These are phyloP conservation scores for Trichoderma polysporum DNA, from an alignment of 2,329 filamentous ascomycete genomes.

Conservation along the genomic window DNA sequence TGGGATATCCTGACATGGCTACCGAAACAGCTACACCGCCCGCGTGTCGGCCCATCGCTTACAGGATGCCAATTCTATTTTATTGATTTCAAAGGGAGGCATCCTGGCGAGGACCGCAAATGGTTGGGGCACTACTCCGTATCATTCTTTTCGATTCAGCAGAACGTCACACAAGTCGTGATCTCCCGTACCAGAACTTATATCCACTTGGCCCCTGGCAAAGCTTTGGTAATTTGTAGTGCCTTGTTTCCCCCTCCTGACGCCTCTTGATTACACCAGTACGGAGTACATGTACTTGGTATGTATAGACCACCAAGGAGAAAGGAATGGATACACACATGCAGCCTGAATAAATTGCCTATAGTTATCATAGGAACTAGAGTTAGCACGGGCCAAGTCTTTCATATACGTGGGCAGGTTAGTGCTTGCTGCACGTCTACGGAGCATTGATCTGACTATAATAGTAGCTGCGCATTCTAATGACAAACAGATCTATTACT, in stretches of 20 bases:
- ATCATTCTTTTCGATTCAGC: neutral
- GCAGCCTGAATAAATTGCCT: neutral
- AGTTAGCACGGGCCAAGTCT: neutral
- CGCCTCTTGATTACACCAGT: neutral
- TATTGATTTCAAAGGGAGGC: neutral
- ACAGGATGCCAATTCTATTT: neutral
- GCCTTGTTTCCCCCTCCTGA: neutral
- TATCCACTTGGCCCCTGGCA: neutral
- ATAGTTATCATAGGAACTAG: neutral
- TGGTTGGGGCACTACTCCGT: neutral
- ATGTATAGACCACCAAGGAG: neutral
- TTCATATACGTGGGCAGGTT: neutral
- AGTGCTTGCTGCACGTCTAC: conserved; percentile 10
- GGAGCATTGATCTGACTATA: conserved; percentile 1
- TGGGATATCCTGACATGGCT: conserved; percentile 11
- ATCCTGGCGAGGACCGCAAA: neutral
- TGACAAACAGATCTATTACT: neutral
- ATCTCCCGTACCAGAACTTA: neutral
- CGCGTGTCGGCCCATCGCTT: conserved; percentile 13
- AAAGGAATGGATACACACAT: neutral
- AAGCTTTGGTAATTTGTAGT: neutral
- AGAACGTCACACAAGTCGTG: neutral
- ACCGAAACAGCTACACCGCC: conserved; percentile 6
- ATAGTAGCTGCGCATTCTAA: neutral
- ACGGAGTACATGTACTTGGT: neutral